A percentile compares a stretch with the other conserved stretches of the same genome.
These are phyloP conservation scores for Psilocybe tampanensis DNA, from an alignment of 768 basidiomycete genomes.

Conservation along the genomic window DNA sequence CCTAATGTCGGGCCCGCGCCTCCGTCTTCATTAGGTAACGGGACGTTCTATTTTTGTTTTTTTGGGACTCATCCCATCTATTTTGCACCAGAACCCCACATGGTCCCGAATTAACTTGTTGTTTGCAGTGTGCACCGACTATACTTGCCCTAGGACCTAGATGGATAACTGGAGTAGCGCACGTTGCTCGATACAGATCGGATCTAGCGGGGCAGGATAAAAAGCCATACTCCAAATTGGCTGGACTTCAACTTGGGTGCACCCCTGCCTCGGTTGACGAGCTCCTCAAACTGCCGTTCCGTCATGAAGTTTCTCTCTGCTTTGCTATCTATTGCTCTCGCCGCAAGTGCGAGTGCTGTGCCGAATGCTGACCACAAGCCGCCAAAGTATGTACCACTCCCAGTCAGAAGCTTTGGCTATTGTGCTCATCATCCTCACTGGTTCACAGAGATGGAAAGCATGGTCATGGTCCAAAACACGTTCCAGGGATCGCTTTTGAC, in stretches of 20 bases:
- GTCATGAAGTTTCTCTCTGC: neutral
- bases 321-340: neutral
- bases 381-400: neutral
- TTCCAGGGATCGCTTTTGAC: conserved; percentile 31
- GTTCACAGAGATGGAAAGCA: too few species aligned
- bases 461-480: too few species aligned
- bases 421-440: too few species aligned
- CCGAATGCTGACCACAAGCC: neutral
- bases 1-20: too few species aligned
- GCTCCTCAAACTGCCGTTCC: too few species aligned
- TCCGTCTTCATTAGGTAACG: too few species aligned
- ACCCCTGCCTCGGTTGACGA: neutral
- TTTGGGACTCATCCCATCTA: too few species aligned
- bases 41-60: neutral
- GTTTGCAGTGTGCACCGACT: neutral
- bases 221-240: neutral
- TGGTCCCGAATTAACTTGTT: neutral
- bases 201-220: neutral
- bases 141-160: neutral
- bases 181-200: neutral
- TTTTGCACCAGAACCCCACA: neutral
- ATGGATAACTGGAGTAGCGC: neutral
- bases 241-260: too few species aligned
- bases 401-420: too few species aligned
- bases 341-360: neutral